A percentile compares a stretch with the other conserved stretches of the same genome.
Conservation (phyloP, 2,329 filamentous ascomycete species). For the Aspergillus quadrilineatus region DNA sequence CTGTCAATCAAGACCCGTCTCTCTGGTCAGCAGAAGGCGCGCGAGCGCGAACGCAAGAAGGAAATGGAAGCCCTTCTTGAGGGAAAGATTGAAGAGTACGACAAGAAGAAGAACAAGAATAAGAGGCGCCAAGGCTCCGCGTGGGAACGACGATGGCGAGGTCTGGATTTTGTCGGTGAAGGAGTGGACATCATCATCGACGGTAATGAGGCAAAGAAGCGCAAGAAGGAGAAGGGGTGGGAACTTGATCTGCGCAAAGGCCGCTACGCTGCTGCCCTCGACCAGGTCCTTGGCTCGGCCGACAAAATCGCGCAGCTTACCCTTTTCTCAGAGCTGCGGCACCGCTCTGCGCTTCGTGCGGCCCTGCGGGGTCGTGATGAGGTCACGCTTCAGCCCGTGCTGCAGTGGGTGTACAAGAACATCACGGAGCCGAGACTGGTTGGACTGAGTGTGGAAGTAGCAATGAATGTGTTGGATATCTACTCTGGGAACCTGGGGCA, state of each 20-base stretch:
- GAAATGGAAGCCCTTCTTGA: slow-evolving; percentile 81
- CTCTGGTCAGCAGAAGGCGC: slow-evolving; percentile 74
- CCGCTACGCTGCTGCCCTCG: slow-evolving; percentile 73
- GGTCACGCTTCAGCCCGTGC: slow-evolving; percentile 72
- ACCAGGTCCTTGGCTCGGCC: slow-evolving; percentile 66
- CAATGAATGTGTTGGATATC: slow-evolving; percentile 78
- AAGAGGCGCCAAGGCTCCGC: slow-evolving; percentile 62
- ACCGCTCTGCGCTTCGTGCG: slow-evolving; percentile 78
- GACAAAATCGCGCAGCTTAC: slow-evolving; percentile 68
- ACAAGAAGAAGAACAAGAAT: slow-evolving; percentile 66
- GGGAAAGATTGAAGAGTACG: slow-evolving; percentile 75
- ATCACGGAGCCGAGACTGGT: slow-evolving; percentile 82
- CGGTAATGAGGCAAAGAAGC: slow-evolving; percentile 59
- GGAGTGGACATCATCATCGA: slow-evolving; percentile 87
- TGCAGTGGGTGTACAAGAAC: slow-evolving; percentile 78
- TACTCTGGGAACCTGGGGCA: slow-evolving; percentile 78
- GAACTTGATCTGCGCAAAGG: slow-evolving; percentile 77
- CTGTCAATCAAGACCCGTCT: slow-evolving; percentile 87
- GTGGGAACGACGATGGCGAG: slow-evolving; percentile 62
- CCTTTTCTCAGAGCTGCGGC: slow-evolving; percentile 77
- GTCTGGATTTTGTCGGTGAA: slow-evolving; percentile 79
- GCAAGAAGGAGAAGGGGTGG: slow-evolving; percentile 71
- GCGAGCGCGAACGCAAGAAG: slow-evolving; percentile 73
- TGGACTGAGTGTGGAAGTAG: slow-evolving; percentile 76
- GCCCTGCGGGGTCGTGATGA: slow-evolving; percentile 82